These are phyloP conservation scores for Fusarium coicis DNA, from an alignment of 2,329 filamentous ascomycete genomes.

Conservation along the genomic window DNA sequence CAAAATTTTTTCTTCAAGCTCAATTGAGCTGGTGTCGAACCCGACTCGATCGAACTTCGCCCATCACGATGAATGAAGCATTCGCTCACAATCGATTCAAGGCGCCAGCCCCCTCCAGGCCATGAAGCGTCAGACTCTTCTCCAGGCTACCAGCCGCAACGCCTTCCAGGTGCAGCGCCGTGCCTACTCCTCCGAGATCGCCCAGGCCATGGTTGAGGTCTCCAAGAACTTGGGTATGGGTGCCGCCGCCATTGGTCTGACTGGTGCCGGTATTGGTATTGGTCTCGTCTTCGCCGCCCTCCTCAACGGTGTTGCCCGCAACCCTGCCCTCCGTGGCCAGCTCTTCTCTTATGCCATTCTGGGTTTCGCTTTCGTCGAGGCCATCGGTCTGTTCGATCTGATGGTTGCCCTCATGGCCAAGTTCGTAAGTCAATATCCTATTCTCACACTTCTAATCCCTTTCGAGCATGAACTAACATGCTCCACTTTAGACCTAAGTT, in stretches of 20 bases:
- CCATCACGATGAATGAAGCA: constrained; percentile 42
- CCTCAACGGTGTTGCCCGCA: constrained; percentile 89
- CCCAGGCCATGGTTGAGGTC: constrained; percentile 88
- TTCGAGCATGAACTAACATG: constrained; percentile 14
- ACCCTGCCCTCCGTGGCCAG: constrained; percentile 93
- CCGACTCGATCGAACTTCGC: constrained; percentile 48
- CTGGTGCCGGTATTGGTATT: constrained; percentile 94
- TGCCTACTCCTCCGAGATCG: constrained; percentile 89
- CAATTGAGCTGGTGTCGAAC: constrained; percentile 43
- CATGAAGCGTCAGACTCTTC: constrained; percentile 78
- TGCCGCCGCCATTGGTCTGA: constrained; percentile 89
- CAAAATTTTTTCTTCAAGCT: constrained; percentile 48
- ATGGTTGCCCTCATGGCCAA: constrained; percentile 96
- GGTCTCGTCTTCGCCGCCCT: constrained; percentile 93
- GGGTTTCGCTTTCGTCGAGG: constrained; percentile 94
- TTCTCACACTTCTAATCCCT: not conserved
- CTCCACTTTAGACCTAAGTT: constrained; percentile 51
- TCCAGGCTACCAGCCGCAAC: constrained; percentile 73
- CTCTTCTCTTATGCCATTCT: constrained; percentile 97
- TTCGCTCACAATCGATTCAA: constrained; percentile 52
- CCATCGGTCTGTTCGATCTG: constrained; percentile 88
- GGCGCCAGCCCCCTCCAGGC: constrained; percentile 75
- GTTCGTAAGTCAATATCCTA: constrained; percentile 69
- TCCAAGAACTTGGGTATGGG: constrained; percentile 93
- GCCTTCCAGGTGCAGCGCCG: constrained; percentile 74